Conservation (phyloP, 371 early-diverging fungal genomes). For the Catenaria anguillulae region DNA sequence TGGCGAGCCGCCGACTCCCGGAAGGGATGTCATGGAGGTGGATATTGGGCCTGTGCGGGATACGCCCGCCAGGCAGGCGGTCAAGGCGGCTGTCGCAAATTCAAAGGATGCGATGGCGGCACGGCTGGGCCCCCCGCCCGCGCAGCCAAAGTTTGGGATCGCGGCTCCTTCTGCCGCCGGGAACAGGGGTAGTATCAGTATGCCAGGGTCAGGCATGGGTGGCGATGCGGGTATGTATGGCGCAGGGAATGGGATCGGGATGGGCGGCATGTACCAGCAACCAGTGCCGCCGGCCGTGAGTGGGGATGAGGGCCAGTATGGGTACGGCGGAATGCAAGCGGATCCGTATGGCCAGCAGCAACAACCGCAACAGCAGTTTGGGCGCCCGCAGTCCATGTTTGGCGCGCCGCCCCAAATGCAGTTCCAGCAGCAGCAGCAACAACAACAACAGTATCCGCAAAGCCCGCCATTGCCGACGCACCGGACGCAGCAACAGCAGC, state of each 20-base stretch:
- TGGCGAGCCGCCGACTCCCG: neutral
- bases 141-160: neutral
- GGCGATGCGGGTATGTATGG: too few species aligned
- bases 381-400: constrained; percentile 5
- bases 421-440: too few species aligned
- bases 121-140: constrained; percentile 3
- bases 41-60: neutral
- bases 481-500: too few species aligned
- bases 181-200: constrained; percentile 5
- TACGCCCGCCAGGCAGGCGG: constrained; percentile 2
- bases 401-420: too few species aligned
- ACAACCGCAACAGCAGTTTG: constrained; percentile 8
- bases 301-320: constrained; percentile 4
- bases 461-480: too few species aligned
- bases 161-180: constrained; percentile 9
- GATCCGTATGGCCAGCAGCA: too few species aligned
- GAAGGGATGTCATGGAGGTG: neutral
- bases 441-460: too few species aligned
- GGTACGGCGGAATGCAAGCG: constrained; percentile 10
- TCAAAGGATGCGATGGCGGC: too few species aligned
- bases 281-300: neutral
- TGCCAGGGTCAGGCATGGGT: too few species aligned
- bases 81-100: constrained; percentile 3
- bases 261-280: too few species aligned
- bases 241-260: too few species aligned